Evolutionary conservation across 129 eudicot genomes (phyloP).

Genomic region (Flaveria brownii): DNA sequence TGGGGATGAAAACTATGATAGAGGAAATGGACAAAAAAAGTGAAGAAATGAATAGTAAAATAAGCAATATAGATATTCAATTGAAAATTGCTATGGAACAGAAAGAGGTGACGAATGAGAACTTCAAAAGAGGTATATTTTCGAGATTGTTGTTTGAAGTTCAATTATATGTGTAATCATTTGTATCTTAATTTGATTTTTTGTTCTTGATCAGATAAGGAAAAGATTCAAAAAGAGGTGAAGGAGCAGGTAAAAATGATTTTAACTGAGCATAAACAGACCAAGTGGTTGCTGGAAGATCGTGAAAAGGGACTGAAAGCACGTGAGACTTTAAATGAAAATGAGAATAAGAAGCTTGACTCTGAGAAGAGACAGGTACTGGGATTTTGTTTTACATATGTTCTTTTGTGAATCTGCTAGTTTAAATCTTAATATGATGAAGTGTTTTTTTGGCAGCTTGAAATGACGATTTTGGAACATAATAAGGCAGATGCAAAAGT

Average conservation of each 20-base stretch:
- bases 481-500: slow-evolving; percentile 50
- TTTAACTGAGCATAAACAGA: slow-evolving; percentile 42
- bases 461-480: slow-evolving; percentile 51
- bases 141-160: neutral
- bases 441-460: slow-evolving; percentile 44
- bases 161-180: neutral
- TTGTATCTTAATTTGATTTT: neutral
- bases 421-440: neutral
- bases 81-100: slow-evolving; percentile 38
- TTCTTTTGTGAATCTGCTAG: neutral
- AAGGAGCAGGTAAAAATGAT: slow-evolving; percentile 36
- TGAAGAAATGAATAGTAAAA: slow-evolving; percentile 48
- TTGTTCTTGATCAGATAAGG: slow-evolving; percentile 31
- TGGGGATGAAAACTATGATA: slow-evolving; percentile 34
- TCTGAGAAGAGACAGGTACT: slow-evolving; percentile 51
- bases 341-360: slow-evolving; percentile 56
- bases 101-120: slow-evolving; percentile 48
- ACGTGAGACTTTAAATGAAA: slow-evolving; percentile 51
- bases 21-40: slow-evolving; percentile 41
- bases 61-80: slow-evolving; percentile 45
- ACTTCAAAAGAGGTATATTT: slow-evolving; percentile 45
- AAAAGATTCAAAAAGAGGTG: slow-evolving; percentile 40
- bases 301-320: slow-evolving; percentile 44
- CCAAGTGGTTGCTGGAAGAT: slow-evolving; percentile 43
- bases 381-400: neutral